A percentile compares a stretch with the other conserved stretches of the same genome.
These are phyloP conservation scores for Gynochthodes officinalis DNA, from an alignment of 257 asterid species.

Conservation along the genomic window DNA sequence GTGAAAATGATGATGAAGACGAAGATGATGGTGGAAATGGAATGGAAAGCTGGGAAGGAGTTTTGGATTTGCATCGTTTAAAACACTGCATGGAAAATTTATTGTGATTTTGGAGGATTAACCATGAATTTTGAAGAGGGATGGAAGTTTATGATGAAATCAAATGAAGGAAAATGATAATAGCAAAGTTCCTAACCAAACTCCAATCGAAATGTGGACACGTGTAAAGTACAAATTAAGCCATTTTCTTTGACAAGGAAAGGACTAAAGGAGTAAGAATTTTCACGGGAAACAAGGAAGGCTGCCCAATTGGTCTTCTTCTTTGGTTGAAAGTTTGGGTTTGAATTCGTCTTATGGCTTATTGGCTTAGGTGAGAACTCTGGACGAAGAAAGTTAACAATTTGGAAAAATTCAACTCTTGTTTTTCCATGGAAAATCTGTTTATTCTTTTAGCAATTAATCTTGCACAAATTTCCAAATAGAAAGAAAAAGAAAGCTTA, in stretches of 20 bases:
- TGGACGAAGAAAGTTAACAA: no score
- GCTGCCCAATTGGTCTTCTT: no score
- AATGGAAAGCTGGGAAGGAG: slow-evolving; percentile 3
- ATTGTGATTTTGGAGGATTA: neutral
- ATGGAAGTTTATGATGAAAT: neutral
- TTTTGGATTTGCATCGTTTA: slow-evolving; percentile 17
- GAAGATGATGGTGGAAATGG: slow-evolving; percentile 10
- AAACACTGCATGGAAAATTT: neutral
- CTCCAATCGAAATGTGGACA: neutral
- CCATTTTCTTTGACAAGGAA: slow-evolving; percentile 10
- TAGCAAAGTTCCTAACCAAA: neutral
- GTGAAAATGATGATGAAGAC: slow-evolving; percentile 13
- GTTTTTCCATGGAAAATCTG: no score
- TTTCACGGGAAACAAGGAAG: neutral
- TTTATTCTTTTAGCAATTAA: no score
- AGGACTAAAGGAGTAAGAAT: neutral
- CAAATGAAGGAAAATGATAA: neutral
- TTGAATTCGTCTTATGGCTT: no score
- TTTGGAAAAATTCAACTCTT: no score
- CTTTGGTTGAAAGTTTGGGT: no score
- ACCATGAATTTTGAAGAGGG: no score
- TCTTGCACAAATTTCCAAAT: no score
- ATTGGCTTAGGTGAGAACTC: no score
- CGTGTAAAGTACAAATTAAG: neutral
- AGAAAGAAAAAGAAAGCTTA: no score